Evolutionary conservation across 805 yeast species (phyloP), one percentile per base, ranked within the genome.

Genomic region (Cyberlindnera euphorbiae): DNA sequence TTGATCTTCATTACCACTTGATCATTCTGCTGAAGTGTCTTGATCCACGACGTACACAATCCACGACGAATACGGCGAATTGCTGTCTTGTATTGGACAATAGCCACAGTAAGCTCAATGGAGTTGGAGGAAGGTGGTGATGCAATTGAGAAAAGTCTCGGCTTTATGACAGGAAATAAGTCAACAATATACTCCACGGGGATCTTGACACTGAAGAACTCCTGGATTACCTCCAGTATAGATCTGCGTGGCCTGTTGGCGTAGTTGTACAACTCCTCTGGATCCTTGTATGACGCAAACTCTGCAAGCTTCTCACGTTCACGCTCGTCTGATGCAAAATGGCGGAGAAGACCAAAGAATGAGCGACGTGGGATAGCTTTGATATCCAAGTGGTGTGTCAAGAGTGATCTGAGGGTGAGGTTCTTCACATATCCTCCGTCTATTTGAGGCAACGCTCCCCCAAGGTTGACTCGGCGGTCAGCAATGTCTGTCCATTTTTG

Each of bases 171-270:
- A 4, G 97, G 97, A 45, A 93, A 67, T 16, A 86, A 60, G 42
- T 93, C 97, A 28, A 85, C 66, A 5, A 87, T 49, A 51, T 82
- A 81, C 39, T 76, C 81, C 24, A 84, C 54, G 1, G 98, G 97
- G 19, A 93, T 76, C 32, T 61, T 68, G 28, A 93, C 66, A 5
- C 86, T 73, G 43, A 74, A 77, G 54, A 93, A 93, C 55, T 93
- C 99, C 35, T 77, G 70, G 6, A 93, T 56, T 0, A 84, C 82
- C 56, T 93, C 99, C 16, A 88, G 54, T 4, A 89, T 72, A 33
- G 95, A 87, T 46, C 99, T 60, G 45, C 96, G 70, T 5, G 97
- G 97, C 41, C 97, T 66, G 54, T 87, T 84, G n/a, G 94, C 94
- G 58, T 93, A 93, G 57, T 90, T 80, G 56, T 78, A 90, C 30